A percentile compares a stretch with the other conserved stretches of the same genome.
These are phyloP conservation scores for Boeremia lycopersici DNA, from an alignment of 2,329 filamentous ascomycete genomes.

Conservation along the genomic window DNA sequence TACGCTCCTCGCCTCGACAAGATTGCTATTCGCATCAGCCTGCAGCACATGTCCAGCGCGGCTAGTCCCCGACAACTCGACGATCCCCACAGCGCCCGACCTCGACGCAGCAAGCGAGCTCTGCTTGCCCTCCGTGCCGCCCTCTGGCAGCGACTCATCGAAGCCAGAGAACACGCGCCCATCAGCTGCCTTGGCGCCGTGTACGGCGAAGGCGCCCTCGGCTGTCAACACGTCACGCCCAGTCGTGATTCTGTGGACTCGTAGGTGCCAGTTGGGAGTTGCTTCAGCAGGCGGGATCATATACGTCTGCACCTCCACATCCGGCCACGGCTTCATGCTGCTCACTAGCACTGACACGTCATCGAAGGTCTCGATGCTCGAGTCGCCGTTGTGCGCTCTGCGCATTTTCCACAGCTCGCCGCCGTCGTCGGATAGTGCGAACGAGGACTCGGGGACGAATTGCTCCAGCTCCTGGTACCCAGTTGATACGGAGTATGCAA, in stretches of 20 bases:
- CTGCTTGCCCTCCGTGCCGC: constrained; percentile 35
- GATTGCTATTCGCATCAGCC: constrained; percentile 79
- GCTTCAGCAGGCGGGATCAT: constrained; percentile 65
- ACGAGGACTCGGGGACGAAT: constrained; percentile 75
- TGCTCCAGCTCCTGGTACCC: constrained; percentile 78
- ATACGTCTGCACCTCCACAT: constrained; percentile 69
- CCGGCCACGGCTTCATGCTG: constrained; percentile 72
- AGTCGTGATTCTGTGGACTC: constrained; percentile 66
- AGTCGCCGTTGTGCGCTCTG: constrained; percentile 66
- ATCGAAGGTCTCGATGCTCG: constrained; percentile 64
- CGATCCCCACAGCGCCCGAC: constrained; percentile 59
- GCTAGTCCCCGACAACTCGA: constrained; percentile 48
- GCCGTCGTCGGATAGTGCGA: constrained; percentile 77
- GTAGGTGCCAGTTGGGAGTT: constrained; percentile 69
- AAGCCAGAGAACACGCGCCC: constrained; percentile 58
- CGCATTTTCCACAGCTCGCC: constrained; percentile 81
- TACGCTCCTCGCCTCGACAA: constrained; percentile 73
- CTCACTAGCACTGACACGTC: constrained; percentile 67
- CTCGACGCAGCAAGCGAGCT: constrained; percentile 54
- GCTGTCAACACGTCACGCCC: constrained; percentile 70
- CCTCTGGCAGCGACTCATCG: constrained; percentile 50
- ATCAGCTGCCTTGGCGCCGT: constrained; percentile 64
- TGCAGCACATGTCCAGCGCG: constrained; percentile 71
- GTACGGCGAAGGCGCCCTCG: constrained; percentile 76
- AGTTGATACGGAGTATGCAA: constrained; percentile 77